Percentiles rank a stretch among this genome's conserved stretches.
phyloP scores from a whole-genome alignment of 2,329 filamentous ascomycete genomes.

The Colletotrichum costaricense region DNA sequence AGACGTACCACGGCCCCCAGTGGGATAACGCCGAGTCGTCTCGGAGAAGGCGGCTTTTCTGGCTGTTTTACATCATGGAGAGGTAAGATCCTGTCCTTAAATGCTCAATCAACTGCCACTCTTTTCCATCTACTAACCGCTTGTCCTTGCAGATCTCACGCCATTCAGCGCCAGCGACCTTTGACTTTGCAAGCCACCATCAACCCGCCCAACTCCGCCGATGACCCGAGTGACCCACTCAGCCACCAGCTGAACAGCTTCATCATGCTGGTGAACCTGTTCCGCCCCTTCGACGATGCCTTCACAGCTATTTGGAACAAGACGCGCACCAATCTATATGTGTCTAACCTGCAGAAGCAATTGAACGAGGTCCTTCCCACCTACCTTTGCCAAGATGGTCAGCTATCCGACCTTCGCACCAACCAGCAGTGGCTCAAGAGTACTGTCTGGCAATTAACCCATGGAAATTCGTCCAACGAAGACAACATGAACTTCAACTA shows the following conservation, averaged over 20 bases:
- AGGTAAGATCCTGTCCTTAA: slow-evolving; percentile 59
- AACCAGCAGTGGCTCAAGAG: slow-evolving; percentile 76
- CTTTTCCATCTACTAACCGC: slow-evolving; percentile 24
- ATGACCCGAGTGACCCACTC: slow-evolving; percentile 68
- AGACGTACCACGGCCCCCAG: slow-evolving; percentile 63
- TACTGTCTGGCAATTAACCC: slow-evolving; percentile 72
- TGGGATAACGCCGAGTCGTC: slow-evolving; percentile 70
- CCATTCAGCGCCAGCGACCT: slow-evolving; percentile 76
- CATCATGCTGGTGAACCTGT: slow-evolving; percentile 70
- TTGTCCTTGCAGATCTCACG: slow-evolving; percentile 67
- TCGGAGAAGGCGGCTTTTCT: slow-evolving; percentile 75
- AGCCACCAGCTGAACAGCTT: slow-evolving; percentile 66
- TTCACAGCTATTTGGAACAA: slow-evolving; percentile 77
- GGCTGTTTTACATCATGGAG: slow-evolving; percentile 79
- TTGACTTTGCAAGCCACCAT: slow-evolving; percentile 78
- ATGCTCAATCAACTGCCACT: neutral
- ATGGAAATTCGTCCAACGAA: slow-evolving; percentile 60
- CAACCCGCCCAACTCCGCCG: slow-evolving; percentile 70
- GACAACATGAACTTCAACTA: slow-evolving; percentile 71
- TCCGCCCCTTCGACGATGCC: slow-evolving; percentile 73
- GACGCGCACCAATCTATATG: slow-evolving; percentile 67
- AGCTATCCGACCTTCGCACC: slow-evolving; percentile 64
- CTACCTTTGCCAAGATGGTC: slow-evolving; percentile 64
- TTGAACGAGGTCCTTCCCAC: slow-evolving; percentile 65
- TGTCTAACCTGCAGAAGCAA: slow-evolving; percentile 71